phyloP scores from a whole-genome alignment of 2,329 filamentous ascomycete genomes.

The Periconia macrospinosa region DNA sequence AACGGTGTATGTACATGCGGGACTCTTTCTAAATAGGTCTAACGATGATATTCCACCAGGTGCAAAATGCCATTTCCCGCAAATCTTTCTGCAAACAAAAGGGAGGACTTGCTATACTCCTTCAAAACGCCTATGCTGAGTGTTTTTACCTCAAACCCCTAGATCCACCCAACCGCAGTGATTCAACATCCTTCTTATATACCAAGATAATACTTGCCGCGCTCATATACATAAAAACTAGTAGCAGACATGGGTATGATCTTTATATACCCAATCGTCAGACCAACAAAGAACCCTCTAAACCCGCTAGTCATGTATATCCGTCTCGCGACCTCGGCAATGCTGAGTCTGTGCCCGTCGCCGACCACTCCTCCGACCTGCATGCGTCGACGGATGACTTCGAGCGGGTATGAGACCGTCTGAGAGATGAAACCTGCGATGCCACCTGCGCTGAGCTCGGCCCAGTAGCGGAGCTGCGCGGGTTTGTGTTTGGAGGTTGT shows the following conservation, averaged over 20 bases:
- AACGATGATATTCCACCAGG: too few species aligned
- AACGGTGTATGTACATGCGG: too few species aligned
- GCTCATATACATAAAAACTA: constrained; percentile 69
- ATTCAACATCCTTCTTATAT: constrained; percentile 37
- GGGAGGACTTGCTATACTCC: too few species aligned
- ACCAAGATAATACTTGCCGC: constrained; percentile 60
- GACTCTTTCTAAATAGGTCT: too few species aligned
- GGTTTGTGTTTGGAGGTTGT: constrained; percentile 56
- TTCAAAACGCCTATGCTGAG: constrained; percentile 4
- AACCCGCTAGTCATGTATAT: constrained; percentile 77
- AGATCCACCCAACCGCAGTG: not conserved
- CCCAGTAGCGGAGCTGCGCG: constrained; percentile 77
- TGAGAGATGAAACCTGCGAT: constrained; percentile 87
- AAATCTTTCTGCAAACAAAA: too few species aligned
- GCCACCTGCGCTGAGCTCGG: constrained; percentile 82
- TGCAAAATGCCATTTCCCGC: too few species aligned
- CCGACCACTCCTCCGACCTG: constrained; percentile 94
- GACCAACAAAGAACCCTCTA: constrained; percentile 85
- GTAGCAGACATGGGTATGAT: constrained; percentile 85
- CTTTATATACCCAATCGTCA: constrained; percentile 95
- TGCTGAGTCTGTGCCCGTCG: constrained; percentile 76
- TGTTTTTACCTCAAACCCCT: not conserved
- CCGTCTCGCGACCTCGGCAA: constrained; percentile 74
- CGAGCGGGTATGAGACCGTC: constrained; percentile 88
- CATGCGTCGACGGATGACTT: constrained; percentile 91